Evolutionary conservation across 2,329 filamentous ascomycete genomes (phyloP).

Genomic region (Aspergillus fischeri): DNA sequence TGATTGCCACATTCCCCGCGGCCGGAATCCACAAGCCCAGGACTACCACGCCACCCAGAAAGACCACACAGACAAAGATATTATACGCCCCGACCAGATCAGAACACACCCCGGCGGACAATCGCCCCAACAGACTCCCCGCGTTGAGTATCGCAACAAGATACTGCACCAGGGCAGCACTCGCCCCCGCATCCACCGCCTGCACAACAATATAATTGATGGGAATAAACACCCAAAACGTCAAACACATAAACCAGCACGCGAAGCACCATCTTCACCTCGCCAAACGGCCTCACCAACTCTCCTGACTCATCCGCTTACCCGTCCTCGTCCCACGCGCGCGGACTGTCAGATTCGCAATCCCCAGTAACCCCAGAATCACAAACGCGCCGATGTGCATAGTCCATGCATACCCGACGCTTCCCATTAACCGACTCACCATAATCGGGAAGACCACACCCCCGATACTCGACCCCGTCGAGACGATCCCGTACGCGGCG

Average conservation of each 20-base stretch:
- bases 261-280: slow-evolving; percentile 21
- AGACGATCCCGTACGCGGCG: slow-evolving; percentile 52
- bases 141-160: slow-evolving; percentile 19
- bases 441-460: slow-evolving; percentile 62
- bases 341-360: slow-evolving; percentile 52
- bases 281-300: slow-evolving; percentile 20
- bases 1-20: slow-evolving; percentile 50
- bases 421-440: slow-evolving; percentile 51
- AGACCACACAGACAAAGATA: slow-evolving; percentile 7
- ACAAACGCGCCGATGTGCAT: slow-evolving; percentile 57
- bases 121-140: slow-evolving; percentile 18
- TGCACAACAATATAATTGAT: slow-evolving; percentile 19
- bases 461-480: slow-evolving; percentile 53
- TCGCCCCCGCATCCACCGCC: slow-evolving; percentile 15
- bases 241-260: slow-evolving; percentile 22
- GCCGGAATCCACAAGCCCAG: slow-evolving; percentile 25
- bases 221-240: slow-evolving; percentile 27
- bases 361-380: slow-evolving; percentile 54
- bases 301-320: not conserved
- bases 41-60: slow-evolving; percentile 10
- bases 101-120: slow-evolving; percentile 8
- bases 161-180: slow-evolving; percentile 12
- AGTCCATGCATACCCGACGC: slow-evolving; percentile 54
- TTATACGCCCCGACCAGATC: slow-evolving; percentile 19
- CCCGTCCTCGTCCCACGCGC: slow-evolving; percentile 33